These are phyloP conservation scores for Breynia disticha DNA, from an alignment of 441 rosid genomes.

Conservation along the genomic window DNA sequence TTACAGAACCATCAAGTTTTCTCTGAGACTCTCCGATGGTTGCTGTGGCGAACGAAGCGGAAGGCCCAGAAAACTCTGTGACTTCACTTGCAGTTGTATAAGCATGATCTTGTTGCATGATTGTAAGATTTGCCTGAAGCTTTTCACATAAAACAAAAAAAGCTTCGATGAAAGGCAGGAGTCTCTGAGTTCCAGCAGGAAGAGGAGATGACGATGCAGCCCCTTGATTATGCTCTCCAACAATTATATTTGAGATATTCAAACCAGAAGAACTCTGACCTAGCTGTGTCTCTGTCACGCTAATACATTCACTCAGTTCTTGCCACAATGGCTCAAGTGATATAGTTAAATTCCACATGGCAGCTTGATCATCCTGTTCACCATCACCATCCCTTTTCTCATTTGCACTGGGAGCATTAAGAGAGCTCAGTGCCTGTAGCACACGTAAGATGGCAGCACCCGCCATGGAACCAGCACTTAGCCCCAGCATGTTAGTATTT, in stretches of 20 bases:
- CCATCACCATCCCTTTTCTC: conserved; percentile 32
- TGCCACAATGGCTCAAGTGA: conserved; percentile 93
- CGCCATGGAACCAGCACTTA: conserved; percentile 87
- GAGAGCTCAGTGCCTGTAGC: conserved; percentile 74
- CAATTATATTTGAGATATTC: conserved; percentile 32
- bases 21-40: conserved; percentile 48
- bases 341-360: conserved; percentile 55
- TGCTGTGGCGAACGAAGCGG: conserved; percentile 28
- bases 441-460: conserved; percentile 90
- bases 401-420: conserved; percentile 33
- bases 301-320: conserved; percentile 84
- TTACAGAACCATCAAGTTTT: conserved; percentile 61
- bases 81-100: conserved; percentile 73
- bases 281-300: conserved; percentile 74
- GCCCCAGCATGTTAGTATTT: conserved; percentile 71
- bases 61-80: conserved; percentile 59
- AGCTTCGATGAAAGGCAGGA: conserved; percentile 91
- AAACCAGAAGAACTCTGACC: conserved; percentile 46
- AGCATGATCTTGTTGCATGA: conserved; percentile 57
- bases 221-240: conserved; percentile 49
- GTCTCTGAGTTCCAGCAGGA: conserved; percentile 88
- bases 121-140: conserved; percentile 49
- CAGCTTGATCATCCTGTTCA: conserved; percentile 67
- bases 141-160: conserved; percentile 96
- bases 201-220: conserved; percentile 54